Conservation (phyloP, 192 early-diverging fungal genomes). For the Powellomyces hirtus region DNA sequence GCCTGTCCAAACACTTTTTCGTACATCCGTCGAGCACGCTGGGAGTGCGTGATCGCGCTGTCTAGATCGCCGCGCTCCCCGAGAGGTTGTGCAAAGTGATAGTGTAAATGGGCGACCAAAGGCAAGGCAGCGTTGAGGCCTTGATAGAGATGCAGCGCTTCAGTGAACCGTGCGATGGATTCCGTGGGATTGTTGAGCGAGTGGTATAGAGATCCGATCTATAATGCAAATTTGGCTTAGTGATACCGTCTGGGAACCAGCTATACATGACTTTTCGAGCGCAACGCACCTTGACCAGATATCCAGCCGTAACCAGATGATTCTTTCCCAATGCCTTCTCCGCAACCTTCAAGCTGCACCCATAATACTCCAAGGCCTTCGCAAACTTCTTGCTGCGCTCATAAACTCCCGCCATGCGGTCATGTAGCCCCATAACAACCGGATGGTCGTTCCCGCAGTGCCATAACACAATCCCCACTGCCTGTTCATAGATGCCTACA, state of each 20-base stretch:
- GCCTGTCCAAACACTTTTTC: conserved; percentile 41
- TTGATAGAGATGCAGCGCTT: conserved; percentile 40
- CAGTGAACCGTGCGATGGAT: conserved; percentile 36
- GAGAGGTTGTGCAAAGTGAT: conserved; percentile 39
- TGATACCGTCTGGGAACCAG: background rate
- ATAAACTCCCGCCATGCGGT: conserved; percentile 38
- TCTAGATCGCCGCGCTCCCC: conserved; percentile 43
- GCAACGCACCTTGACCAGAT: conserved; percentile 38
- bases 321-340: conserved; percentile 41
- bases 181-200: conserved; percentile 26
- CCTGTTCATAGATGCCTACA: conserved; percentile 23
- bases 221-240: background rate
- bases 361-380: conserved; percentile 41
- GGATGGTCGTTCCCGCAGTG: conserved; percentile 44
- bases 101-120: conserved; percentile 42
- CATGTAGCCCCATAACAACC: conserved; percentile 45
- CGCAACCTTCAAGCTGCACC: conserved; percentile 37
- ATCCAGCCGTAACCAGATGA: conserved; percentile 47
- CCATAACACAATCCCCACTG: conserved; percentile 29
- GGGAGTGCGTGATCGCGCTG: conserved; percentile 40
- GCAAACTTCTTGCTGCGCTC: conserved; percentile 16
- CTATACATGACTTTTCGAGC: background rate
- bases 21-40: conserved; percentile 36
- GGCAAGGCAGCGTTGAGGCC: conserved; percentile 17
- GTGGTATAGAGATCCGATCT: conserved; percentile 25